phyloP scores from a whole-genome alignment of 352 stramenopile genomes.

The Aphanomyces invadans region DNA sequence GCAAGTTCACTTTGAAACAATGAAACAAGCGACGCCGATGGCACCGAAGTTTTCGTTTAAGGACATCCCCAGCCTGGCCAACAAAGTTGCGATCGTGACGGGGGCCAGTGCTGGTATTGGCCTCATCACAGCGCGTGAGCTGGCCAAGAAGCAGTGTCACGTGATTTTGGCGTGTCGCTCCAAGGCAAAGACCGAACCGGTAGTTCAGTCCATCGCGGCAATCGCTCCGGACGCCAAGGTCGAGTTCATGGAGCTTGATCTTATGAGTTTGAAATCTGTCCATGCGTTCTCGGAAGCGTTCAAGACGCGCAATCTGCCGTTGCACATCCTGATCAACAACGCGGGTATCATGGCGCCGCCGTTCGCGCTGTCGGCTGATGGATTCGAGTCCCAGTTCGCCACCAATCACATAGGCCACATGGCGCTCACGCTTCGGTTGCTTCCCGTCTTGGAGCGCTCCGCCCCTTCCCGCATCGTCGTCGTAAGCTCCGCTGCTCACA shows the following conservation, averaged over 20 bases:
- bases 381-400: constrained; percentile 55
- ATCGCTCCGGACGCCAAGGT: constrained; percentile 15
- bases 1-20: too few relatives aligned
- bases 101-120: constrained; percentile 40
- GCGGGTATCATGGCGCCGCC: constrained; percentile 45
- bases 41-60: constrained; percentile 16
- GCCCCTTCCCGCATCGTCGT: constrained; percentile 33
- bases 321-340: constrained; percentile 75
- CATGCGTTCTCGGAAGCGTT: constrained; percentile 36
- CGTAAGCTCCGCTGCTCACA: constrained; percentile 33
- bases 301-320: constrained; percentile 30
- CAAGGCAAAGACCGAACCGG: constrained; percentile 18
- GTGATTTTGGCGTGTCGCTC: constrained; percentile 40
- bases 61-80: constrained; percentile 28
- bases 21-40: too few relatives aligned
- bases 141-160: constrained; percentile 30
- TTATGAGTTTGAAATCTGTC: constrained; percentile 38
- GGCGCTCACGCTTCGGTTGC: constrained; percentile 41
- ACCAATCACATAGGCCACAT: constrained; percentile 73
- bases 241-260: constrained; percentile 40
- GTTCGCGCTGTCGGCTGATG: constrained; percentile 32
- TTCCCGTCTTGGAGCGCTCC: constrained; percentile 33
- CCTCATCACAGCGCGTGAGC: constrained; percentile 33
- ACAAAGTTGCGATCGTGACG: constrained; percentile 32
- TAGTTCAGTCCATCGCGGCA: constrained; percentile 21